Base-by-base conservation (phyloP, 192 early-diverging fungal species). In the Geranomyces michiganensis region DNA sequence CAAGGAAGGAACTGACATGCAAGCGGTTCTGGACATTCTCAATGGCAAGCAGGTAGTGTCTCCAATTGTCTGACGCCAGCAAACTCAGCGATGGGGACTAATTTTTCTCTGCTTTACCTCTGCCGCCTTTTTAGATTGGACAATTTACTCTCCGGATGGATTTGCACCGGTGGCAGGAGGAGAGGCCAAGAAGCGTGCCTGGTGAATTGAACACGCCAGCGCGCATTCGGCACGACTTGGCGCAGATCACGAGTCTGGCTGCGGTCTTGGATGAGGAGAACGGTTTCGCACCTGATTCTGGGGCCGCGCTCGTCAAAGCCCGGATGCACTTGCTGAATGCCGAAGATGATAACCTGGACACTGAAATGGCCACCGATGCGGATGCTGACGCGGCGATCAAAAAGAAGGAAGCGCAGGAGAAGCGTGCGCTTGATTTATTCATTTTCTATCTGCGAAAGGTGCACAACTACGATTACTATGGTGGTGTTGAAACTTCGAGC, bases 391-490 rank as follows among this genome's bases (percentile, higher is more conserved):
- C 29, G 1, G 67, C 55, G 8, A 31, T 51, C 53, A 51, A 68
- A 14, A 68, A 30, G 33, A 36, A 62, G 8, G 46, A 7, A 8
- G 58, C 47, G 31, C 65, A 73, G 55, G 74, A 62, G 56, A 72
- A 78, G 41, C 62, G 65, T 44, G 63, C 79, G 27, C 82, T 99
- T 55, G 97, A 99, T 74, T 65, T 96, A 65, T 82, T 87, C 62
- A 85, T 99, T 44, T 84, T 84, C 65, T 99, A 99, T 68, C 82
- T 96, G 29, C 89, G 94, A 51, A 85, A 88, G 30, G 94, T 96
- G 8, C 95, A 97, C 82, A 84, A 91, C 63, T 99, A 92, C 74
- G 96, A 96, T 85, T 97, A 96, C 84, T 99, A 99, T 85, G 65
- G 71, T 68, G 94, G 91, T 14, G 78, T 88, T 61, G 93, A 95